These are phyloP conservation scores for Cryphonectria japonica DNA, from an alignment of 2,329 filamentous ascomycete genomes.

Conservation along the genomic window DNA sequence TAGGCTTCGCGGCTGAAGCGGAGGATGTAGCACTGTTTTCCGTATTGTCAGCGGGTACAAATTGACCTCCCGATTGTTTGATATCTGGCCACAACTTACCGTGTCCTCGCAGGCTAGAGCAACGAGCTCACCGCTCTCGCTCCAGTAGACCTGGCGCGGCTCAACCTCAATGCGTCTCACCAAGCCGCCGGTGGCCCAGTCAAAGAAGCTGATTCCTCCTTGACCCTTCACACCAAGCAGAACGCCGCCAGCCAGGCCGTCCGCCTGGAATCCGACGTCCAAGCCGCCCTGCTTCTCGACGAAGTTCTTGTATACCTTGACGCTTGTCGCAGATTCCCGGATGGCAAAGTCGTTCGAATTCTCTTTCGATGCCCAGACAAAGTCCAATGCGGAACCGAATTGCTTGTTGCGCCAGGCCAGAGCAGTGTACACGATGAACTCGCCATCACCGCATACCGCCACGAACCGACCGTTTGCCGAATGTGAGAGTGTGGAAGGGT, in stretches of 20 bases:
- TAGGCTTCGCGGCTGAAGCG: conserved; percentile 91
- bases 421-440: conserved; percentile 98
- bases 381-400: conserved; percentile 93
- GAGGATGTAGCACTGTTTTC: conserved; percentile 68
- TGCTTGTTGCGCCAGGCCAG: conserved; percentile 97
- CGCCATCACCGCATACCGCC: conserved; percentile 90
- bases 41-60: not conserved
- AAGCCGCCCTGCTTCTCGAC: conserved; percentile 86
- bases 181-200: conserved; percentile 88
- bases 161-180: conserved; percentile 89
- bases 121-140: conserved; percentile 91
- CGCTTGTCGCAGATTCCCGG: conserved; percentile 87
- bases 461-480: conserved; percentile 91
- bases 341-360: conserved; percentile 99
- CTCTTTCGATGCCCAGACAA: conserved; percentile 95
- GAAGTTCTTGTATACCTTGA: conserved; percentile 98
- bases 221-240: conserved; percentile 93
- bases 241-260: conserved; percentile 86
- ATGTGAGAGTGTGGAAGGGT: conserved; percentile 91
- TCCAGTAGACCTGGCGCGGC: conserved; percentile 87
- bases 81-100: conserved; percentile 47
- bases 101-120: conserved; percentile 92
- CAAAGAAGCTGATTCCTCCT: conserved; percentile 93
- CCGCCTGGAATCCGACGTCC: conserved; percentile 93
- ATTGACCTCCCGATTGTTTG: not conserved